Conservation (phyloP, 176 grass and related monocot genomes). For the Phoenix dactylifera region DNA sequence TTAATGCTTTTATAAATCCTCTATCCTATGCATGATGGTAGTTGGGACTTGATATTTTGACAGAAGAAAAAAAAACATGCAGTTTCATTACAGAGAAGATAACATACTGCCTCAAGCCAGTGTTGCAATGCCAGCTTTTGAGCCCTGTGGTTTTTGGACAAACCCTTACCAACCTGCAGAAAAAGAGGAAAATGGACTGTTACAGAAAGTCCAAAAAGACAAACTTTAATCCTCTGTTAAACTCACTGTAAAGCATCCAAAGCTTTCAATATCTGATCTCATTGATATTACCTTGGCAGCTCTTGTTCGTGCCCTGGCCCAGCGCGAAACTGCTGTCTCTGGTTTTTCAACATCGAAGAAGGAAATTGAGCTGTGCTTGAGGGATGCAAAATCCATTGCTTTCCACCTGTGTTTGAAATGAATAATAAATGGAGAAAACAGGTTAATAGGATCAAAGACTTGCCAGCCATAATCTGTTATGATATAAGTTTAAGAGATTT, state of each 20-base stretch:
- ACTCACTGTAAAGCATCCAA: too few relatives aligned
- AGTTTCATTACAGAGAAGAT: too few relatives aligned
- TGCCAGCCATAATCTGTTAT: too few relatives aligned
- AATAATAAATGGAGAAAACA: too few relatives aligned
- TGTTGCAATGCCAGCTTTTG: conserved; percentile 93
- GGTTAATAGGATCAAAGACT: too few relatives aligned
- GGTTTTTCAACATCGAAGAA: conserved; percentile 62
- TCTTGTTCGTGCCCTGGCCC: conserved; percentile 76
- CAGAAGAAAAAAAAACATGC: too few relatives aligned
- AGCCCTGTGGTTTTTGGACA: conserved; percentile 77
- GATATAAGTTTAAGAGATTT: too few relatives aligned
- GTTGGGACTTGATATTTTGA: too few relatives aligned
- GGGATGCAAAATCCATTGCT: conserved; percentile 60
- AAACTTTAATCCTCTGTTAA: not conserved
- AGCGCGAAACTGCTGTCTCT: conserved; percentile 75
- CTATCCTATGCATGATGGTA: too few relatives aligned
- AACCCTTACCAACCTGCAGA: conserved; percentile 80
- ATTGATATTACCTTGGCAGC: conserved; percentile 65
- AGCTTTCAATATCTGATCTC: too few relatives aligned
- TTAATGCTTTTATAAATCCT: too few relatives aligned
- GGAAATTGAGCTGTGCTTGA: conserved; percentile 19
- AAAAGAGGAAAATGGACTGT: conserved; percentile 8
- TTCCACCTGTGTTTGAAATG: conserved; percentile 59
- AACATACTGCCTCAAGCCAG: conserved; percentile 98
- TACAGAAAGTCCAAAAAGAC: conserved; percentile 3